Evolutionary conservation across 1,284 basidiomycete genomes (phyloP).

Genomic region (Ustilago shanxiensis): DNA sequence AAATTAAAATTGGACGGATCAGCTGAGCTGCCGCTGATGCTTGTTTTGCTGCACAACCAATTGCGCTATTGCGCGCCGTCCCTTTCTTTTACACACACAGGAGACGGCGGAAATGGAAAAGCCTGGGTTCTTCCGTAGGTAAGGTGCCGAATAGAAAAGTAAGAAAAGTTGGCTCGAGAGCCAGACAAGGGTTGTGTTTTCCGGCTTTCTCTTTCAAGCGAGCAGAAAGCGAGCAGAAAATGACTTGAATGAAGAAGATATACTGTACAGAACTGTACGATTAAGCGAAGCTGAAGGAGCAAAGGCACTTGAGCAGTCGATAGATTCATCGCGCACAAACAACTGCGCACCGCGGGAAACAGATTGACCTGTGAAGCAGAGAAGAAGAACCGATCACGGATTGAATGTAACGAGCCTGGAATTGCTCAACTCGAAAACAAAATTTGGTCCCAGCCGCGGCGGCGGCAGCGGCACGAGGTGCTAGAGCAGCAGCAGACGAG

Average conservation of each 20-base stretch:
- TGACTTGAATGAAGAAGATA: neutral
- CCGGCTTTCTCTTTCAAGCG: neutral
- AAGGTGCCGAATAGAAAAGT: constrained; percentile 4
- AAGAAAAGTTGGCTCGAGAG: constrained; percentile 10
- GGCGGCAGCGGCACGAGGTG: constrained; percentile 6
- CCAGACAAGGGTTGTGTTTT: constrained; percentile 3
- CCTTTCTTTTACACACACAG: neutral
- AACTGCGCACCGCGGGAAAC: neutral
- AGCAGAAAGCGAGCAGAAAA: neutral
- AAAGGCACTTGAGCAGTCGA: neutral
- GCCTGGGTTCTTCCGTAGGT: neutral
- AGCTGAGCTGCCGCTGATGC: constrained; percentile 7
- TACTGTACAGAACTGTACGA: neutral
- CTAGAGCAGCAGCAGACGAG: neutral
- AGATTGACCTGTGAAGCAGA: neutral
- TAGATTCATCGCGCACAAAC: neutral
- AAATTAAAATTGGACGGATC: neutral
- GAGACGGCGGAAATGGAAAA: constrained; percentile 4
- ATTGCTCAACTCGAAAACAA: neutral
- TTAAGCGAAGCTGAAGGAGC: neutral
- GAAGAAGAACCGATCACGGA: neutral
- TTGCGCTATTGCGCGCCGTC: neutral
- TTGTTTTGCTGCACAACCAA: neutral
- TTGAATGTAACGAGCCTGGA: neutral
- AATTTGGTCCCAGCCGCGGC: neutral